Conservation (phyloP, 1,139 yeast species). For the Debaryomyces coudertii region DNA sequence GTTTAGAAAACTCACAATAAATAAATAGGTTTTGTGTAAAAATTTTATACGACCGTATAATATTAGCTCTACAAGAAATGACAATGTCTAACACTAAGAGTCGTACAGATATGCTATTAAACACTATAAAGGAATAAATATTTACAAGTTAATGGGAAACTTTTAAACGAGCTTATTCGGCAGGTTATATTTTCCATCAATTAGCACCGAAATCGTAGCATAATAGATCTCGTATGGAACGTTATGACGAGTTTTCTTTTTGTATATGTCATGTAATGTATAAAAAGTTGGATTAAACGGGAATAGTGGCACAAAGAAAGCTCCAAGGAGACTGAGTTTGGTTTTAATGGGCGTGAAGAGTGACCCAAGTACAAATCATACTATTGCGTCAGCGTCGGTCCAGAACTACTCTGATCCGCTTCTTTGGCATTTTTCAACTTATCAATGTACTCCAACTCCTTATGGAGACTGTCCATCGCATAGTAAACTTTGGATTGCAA, state of each 20-base stretch:
- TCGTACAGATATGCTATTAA: conserved; percentile 4
- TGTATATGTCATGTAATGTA: not conserved
- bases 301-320: not conserved
- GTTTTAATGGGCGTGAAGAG: not conserved
- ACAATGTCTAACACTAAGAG: not conserved
- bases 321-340: not conserved
- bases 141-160: conserved; percentile 3
- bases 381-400: not conserved
- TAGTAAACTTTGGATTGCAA: conserved; percentile 89
- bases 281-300: not conserved
- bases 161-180: not conserved
- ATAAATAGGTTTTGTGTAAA: conserved; percentile 11
- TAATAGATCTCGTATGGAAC: not conserved
- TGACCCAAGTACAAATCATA: not conserved
- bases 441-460: conserved; percentile 49
- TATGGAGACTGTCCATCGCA: conserved; percentile 52
- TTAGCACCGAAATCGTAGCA: not conserved
- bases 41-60: conserved; percentile 13
- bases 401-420: conserved; percentile 6
- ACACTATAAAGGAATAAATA: conserved; percentile 7
- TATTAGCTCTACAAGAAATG: not conserved
- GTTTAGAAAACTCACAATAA: not conserved
- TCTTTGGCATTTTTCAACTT: conserved; percentile 32
- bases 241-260: not conserved
- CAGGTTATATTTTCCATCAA: not conserved